Percentiles rank a stretch among this genome's conserved stretches.
These are phyloP conservation scores for Helichrysum umbraculigerum DNA, from an alignment of 129 eudicot species.

Conservation along the genomic window DNA sequence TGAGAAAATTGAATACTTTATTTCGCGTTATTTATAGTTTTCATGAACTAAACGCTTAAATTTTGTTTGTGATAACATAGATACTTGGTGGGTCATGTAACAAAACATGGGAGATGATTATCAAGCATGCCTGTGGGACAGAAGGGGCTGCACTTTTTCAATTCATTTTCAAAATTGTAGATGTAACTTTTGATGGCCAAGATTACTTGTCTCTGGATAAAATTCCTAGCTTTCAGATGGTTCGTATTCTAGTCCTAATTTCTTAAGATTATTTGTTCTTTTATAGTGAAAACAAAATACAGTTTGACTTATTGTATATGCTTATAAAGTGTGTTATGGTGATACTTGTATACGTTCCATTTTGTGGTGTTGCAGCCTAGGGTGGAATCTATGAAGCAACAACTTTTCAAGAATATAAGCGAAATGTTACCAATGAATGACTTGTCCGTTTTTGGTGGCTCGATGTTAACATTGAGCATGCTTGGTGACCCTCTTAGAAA, in stretches of 20 bases:
- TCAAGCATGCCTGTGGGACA: constrained; percentile 49
- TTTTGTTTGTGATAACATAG: constrained; percentile 27
- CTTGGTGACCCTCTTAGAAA: constrained; percentile 25
- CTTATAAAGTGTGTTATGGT: not conserved
- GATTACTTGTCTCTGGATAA: constrained; percentile 39
- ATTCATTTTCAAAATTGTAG: constrained; percentile 52
- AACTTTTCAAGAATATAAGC: constrained; percentile 36
- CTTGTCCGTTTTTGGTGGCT: constrained; percentile 29
- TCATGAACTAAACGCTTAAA: not conserved
- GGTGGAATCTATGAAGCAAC: constrained; percentile 55
- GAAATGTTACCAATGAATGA: constrained; percentile 39
- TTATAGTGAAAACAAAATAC: not conserved
- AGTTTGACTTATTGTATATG: not conserved
- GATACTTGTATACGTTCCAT: constrained; percentile 1
- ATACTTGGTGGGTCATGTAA: constrained; percentile 53
- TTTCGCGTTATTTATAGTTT: not conserved
- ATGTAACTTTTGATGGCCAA: constrained; percentile 63
- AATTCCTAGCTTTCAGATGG: constrained; percentile 58
- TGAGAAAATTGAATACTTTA: constrained; percentile 27
- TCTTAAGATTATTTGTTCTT: not conserved
- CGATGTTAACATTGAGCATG: constrained; percentile 28
- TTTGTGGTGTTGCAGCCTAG: constrained; percentile 35
- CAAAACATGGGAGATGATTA: constrained; percentile 62
- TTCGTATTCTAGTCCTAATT: constrained; percentile 27
- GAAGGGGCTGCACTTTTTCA: constrained; percentile 44